phyloP scores from a whole-genome alignment of 2,329 filamentous ascomycete species.

The Lachnellula willkommii region DNA sequence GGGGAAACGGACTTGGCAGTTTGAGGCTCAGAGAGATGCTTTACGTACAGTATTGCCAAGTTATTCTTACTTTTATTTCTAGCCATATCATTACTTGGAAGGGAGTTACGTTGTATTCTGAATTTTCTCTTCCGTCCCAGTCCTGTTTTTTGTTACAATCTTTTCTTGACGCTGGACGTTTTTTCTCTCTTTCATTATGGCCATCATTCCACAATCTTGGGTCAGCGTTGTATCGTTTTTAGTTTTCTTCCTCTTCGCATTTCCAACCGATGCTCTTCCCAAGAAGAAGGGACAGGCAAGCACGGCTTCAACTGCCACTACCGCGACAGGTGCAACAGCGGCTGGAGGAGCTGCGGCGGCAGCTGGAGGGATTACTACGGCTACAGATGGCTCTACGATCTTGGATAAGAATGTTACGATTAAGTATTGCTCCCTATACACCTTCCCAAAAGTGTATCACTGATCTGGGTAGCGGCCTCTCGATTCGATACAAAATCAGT shows the following conservation, averaged over 20 bases:
- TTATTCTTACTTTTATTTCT: neutral
- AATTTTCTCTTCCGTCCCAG: neutral
- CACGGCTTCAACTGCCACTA: neutral
- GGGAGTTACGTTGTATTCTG: neutral
- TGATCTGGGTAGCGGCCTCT: constrained; percentile 39
- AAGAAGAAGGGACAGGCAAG: constrained; percentile 13
- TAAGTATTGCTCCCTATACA: constrained; percentile 38
- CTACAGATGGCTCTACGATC: constrained; percentile 51
- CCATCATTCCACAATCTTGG: constrained; percentile 19
- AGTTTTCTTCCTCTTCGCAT: constrained; percentile 14
- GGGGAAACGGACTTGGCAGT: constrained; percentile 23
- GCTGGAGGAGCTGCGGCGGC: constrained; percentile 8
- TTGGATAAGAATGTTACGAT: constrained; percentile 50
- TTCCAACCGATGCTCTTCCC: constrained; percentile 19
- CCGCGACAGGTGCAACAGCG: neutral
- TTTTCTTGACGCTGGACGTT: constrained; percentile 23
- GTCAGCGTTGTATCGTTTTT: constrained; percentile 17
- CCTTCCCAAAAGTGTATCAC: neutral
- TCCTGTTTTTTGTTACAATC: constrained; percentile 3
- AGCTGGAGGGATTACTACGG: constrained; percentile 23
- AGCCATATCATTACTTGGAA: neutral
- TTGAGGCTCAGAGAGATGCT: constrained; percentile 10
- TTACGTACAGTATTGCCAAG: neutral
- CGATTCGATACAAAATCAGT: constrained; percentile 51
- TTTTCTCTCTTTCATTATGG: constrained; percentile 16